Percentiles rank a stretch among this genome's conserved stretches.
Evolutionary conservation across 139 green algal species (phyloP).

Genomic region (Chlorella sp.): DNA sequence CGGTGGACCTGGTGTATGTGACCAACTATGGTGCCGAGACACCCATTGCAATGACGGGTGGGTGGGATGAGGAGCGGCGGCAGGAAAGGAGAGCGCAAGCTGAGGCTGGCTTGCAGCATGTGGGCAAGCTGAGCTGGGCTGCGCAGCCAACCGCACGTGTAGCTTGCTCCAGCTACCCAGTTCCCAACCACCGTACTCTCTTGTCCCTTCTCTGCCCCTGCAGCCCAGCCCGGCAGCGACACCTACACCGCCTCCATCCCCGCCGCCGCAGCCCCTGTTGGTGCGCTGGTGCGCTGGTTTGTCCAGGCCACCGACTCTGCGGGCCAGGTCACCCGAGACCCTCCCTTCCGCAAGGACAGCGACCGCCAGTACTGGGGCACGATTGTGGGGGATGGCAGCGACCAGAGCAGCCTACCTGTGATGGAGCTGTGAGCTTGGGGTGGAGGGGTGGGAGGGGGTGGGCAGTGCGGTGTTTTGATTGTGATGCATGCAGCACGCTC

Average conservation of each 20-base stretch:
- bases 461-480: no score
- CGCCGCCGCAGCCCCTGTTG: neutral
- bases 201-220: neutral
- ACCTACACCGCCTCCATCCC: slow-evolving; percentile 50
- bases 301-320: slow-evolving; percentile 37
- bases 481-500: no score
- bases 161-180: no score
- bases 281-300: slow-evolving; percentile 57
- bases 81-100: no score
- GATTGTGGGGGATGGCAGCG: slow-evolving; percentile 37
- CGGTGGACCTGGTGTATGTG: slow-evolving; percentile 37
- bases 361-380: slow-evolving; percentile 50
- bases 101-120: neutral
- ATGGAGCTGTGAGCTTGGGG: slow-evolving; percentile 46
- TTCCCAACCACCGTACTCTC: neutral
- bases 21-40: slow-evolving; percentile 30
- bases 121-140: neutral
- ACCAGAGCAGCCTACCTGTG: slow-evolving; percentile 42
- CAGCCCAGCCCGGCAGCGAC: slow-evolving; percentile 4
- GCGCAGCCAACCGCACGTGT: no score
- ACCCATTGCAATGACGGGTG: slow-evolving; percentile 26
- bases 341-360: neutral
- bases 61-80: neutral
- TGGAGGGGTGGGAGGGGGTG: slow-evolving; percentile 9
- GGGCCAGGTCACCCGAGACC: slow-evolving; percentile 25